Percentiles rank a stretch among this genome's conserved stretches.
Evolutionary conservation across 106 monocot species (phyloP).

Genomic region (Acanthochlamys bracteata): DNA sequence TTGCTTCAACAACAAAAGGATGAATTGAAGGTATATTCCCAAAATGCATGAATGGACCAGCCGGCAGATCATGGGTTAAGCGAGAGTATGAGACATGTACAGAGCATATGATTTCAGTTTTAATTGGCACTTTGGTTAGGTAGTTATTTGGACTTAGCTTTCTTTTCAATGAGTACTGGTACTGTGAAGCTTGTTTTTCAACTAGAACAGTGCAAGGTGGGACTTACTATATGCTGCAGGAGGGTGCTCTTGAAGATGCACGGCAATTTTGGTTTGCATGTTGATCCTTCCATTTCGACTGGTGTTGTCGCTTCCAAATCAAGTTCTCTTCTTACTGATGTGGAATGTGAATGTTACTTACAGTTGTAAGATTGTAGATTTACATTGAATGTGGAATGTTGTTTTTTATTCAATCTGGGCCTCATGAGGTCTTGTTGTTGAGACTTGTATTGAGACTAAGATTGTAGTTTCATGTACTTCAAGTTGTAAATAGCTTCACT

Average conservation of each 20-base stretch:
- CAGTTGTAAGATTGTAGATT: too few relatives aligned
- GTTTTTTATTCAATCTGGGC: too few relatives aligned
- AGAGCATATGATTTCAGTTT: not conserved
- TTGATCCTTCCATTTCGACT: conserved; percentile 22
- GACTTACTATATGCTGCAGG: conserved; percentile 47
- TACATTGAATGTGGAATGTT: too few relatives aligned
- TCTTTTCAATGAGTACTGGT: conserved; percentile 20
- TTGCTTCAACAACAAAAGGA: conserved; percentile 57
- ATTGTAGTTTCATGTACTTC: too few relatives aligned
- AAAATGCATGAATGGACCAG: not conserved
- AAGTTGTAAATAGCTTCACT: too few relatives aligned
- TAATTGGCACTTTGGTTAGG: not conserved
- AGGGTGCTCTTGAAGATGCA: conserved; percentile 35
- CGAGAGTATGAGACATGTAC: not conserved
- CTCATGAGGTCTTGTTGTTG: too few relatives aligned
- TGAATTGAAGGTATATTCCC: conserved; percentile 43
- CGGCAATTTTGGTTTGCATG: conserved; percentile 52
- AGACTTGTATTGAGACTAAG: too few relatives aligned
- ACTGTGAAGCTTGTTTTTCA: conserved; percentile 68
- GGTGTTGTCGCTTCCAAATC: conserved; percentile 28
- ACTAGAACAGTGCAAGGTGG: conserved; percentile 56
- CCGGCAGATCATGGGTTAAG: not conserved
- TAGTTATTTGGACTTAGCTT: conserved; percentile 1
- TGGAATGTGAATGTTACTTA: too few relatives aligned
- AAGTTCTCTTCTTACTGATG: conserved; percentile 39